Evolutionary conservation across 2,329 filamentous ascomycete species (phyloP).

Genomic region (Claviceps humidiphila): DNA sequence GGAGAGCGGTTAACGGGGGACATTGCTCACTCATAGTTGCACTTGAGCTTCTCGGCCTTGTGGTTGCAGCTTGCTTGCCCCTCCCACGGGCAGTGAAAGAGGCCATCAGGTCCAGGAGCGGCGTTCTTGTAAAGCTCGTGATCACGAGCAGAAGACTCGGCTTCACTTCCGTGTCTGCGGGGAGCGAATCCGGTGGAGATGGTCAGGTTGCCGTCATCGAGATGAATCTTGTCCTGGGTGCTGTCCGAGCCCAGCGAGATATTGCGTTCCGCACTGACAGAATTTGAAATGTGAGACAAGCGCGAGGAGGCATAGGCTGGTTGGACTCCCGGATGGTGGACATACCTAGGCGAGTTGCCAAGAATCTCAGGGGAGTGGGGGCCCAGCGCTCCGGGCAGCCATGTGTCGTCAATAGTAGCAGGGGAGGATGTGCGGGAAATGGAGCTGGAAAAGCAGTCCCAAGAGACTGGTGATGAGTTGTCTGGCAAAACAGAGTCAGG

Average conservation of each 20-base stretch:
- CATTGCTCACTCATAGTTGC: slow-evolving; percentile 83
- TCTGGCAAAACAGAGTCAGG: slow-evolving; percentile 35
- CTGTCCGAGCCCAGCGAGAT: slow-evolving; percentile 18
- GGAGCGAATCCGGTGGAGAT: slow-evolving; percentile 26
- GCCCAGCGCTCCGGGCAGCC: slow-evolving; percentile 22
- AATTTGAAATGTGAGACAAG: slow-evolving; percentile 10
- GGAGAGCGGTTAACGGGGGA: slow-evolving; percentile 6
- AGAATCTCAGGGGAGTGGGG: slow-evolving; percentile 34
- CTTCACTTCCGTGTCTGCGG: slow-evolving; percentile 37
- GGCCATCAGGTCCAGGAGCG: slow-evolving; percentile 53
- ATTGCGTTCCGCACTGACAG: slow-evolving; percentile 20
- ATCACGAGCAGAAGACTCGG: slow-evolving; percentile 43
- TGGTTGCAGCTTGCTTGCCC: slow-evolving; percentile 63
- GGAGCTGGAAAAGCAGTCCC: slow-evolving; percentile 39
- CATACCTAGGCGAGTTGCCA: slow-evolving; percentile 42
- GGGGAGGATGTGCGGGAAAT: slow-evolving; percentile 40
- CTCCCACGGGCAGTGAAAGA: slow-evolving; percentile 88
- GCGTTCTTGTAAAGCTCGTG: slow-evolving; percentile 61
- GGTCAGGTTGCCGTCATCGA: slow-evolving; percentile 17
- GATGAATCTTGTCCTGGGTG: slow-evolving; percentile 12
- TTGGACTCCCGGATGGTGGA: slow-evolving; percentile 12
- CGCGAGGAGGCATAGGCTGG: slow-evolving; percentile 1
- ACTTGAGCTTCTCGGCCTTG: slow-evolving; percentile 92
- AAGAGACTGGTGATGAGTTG: slow-evolving; percentile 38
- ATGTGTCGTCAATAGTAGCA: slow-evolving; percentile 35